A percentile compares a stretch with the other conserved stretches of the same genome.
phyloP scores from a whole-genome alignment of 805 yeast species.

The Wickerhamiella vanderwaltii region DNA sequence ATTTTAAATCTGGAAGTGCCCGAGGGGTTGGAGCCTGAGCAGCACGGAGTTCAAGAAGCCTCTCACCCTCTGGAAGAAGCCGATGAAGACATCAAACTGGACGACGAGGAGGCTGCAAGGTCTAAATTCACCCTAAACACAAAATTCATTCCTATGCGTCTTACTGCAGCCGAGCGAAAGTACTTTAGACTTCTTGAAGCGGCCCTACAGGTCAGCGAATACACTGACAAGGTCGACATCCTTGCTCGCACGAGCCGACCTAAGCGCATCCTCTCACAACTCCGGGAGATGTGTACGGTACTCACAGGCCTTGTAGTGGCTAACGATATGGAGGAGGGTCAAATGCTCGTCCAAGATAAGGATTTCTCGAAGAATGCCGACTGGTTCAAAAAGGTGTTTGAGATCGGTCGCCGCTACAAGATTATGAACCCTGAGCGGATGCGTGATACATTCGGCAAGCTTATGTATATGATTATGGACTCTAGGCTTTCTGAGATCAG shows the following conservation, averaged over 20 bases:
- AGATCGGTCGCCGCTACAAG: constrained; percentile 68
- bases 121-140: constrained; percentile 28
- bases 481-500: constrained; percentile 60
- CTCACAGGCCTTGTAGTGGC: constrained; percentile 70
- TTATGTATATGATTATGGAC: constrained; percentile 79
- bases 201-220: constrained; percentile 65
- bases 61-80: background rate
- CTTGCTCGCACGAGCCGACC: constrained; percentile 54
- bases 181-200: constrained; percentile 56
- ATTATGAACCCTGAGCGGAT: constrained; percentile 75
- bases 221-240: constrained; percentile 68
- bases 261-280: constrained; percentile 57
- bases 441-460: constrained; percentile 67
- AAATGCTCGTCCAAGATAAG: constrained; percentile 44
- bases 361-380: constrained; percentile 57
- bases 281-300: constrained; percentile 66
- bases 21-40: constrained; percentile 16
- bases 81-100: constrained; percentile 9
- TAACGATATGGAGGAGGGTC: constrained; percentile 59
- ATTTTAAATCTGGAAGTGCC: constrained; percentile 12
- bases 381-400: constrained; percentile 62
- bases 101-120: constrained; percentile 14
- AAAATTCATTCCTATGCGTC: constrained; percentile 54
- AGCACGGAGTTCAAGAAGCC: background rate
- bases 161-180: constrained; percentile 57